phyloP scores from a whole-genome alignment of 1,284 basidiomycete genomes.

The Irpex lacteus region DNA sequence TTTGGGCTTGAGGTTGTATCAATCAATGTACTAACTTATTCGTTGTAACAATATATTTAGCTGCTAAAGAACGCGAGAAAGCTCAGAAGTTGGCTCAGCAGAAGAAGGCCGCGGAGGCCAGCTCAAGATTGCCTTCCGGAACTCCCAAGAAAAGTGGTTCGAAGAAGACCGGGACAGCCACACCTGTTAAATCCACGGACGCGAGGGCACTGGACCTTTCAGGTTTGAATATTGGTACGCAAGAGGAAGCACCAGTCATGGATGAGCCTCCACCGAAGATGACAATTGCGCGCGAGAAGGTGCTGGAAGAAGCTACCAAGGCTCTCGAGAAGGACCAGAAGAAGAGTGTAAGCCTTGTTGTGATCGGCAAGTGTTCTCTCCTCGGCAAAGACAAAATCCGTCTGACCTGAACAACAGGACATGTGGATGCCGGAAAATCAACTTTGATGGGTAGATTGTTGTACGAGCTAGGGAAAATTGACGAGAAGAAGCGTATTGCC shows the following conservation, averaged over 20 bases:
- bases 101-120: conserved; percentile 37
- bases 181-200: conserved; percentile 41
- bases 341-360: conserved; percentile 82
- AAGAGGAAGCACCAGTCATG: conserved; percentile 36
- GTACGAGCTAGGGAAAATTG: conserved; percentile 87
- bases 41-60: conserved; percentile 48
- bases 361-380: conserved; percentile 72
- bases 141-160: conserved; percentile 29
- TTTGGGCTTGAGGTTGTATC: conserved; percentile 33
- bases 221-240: conserved; percentile 64
- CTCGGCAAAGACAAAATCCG: background rate
- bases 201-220: conserved; percentile 69
- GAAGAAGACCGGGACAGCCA: conserved; percentile 38
- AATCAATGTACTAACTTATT: conserved; percentile 39
- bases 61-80: conserved; percentile 75
- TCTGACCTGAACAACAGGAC: conserved; percentile 51
- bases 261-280: conserved; percentile 65
- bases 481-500: conserved; percentile 79
- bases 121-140: conserved; percentile 34
- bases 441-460: conserved; percentile 95
- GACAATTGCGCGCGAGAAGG: conserved; percentile 76
- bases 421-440: conserved; percentile 98
- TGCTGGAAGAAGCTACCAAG: conserved; percentile 78
- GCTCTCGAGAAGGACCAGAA: conserved; percentile 55
- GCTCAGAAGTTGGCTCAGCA: conserved; percentile 53